Evolutionary conservation across 108 stramenopile genomes (phyloP).

Genomic region (Hondaea fermentalgiana): DNA sequence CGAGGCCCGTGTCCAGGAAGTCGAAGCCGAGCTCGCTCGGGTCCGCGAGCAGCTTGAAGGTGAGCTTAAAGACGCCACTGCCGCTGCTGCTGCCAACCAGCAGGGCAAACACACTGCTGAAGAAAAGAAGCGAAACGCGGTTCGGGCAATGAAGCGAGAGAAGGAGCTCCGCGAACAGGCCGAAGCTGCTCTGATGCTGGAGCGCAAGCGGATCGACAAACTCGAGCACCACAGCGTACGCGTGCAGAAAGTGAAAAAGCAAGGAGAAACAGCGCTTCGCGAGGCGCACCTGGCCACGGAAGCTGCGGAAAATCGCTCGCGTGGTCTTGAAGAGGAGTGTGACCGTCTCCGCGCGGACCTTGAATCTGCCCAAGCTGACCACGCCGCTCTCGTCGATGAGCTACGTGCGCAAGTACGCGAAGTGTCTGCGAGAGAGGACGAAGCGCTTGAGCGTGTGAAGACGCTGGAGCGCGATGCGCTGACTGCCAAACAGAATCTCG

Average conservation of each 20-base stretch:
- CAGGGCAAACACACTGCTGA: not conserved
- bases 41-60: not conserved
- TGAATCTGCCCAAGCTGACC: not conserved
- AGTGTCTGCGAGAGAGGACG: not conserved
- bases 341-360: not conserved
- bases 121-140: slow-evolving; percentile 13
- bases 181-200: not conserved
- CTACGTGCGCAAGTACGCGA: not conserved
- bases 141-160: not conserved
- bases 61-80: not conserved
- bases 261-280: not conserved
- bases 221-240: not conserved
- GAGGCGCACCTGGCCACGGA: not conserved
- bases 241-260: not conserved
- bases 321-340: not conserved
- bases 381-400: not conserved
- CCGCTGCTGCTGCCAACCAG: not conserved
- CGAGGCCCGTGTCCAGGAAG: not conserved
- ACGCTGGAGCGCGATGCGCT: not conserved
- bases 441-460: not conserved
- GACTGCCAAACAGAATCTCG: not conserved
- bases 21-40: not conserved
- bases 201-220: not conserved
- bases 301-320: not conserved
- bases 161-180: not conserved